A percentile compares a stretch with the other conserved stretches of the same genome.
Evolutionary conservation across 371 early-diverging fungal species (phyloP).

Genomic region (Mortierella sp.): DNA sequence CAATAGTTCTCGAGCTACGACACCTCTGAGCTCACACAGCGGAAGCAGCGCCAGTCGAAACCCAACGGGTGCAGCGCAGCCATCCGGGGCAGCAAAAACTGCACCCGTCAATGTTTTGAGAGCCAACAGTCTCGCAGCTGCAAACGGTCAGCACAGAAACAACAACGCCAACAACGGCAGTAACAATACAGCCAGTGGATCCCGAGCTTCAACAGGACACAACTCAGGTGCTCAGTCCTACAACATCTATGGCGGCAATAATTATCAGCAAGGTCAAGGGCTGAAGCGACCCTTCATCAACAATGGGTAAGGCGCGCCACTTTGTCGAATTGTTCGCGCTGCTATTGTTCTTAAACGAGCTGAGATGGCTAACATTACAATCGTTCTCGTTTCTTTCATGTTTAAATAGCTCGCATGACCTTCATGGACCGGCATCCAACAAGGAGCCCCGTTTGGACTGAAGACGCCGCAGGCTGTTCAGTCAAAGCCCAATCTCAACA

Average conservation of each 20-base stretch:
- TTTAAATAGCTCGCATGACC: slow-evolving; percentile 8
- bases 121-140: slow-evolving; percentile 38
- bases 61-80: background rate
- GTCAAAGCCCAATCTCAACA: background rate
- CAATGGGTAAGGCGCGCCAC: slow-evolving; percentile 12
- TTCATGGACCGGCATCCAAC: slow-evolving; percentile 7
- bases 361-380: background rate
- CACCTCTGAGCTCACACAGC: background rate
- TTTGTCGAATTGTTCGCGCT: background rate
- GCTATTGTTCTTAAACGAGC: background rate
- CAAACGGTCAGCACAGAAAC: background rate
- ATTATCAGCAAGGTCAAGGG: slow-evolving; percentile 18
- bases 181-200: background rate
- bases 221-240: background rate
- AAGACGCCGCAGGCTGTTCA: background rate
- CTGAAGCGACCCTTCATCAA: slow-evolving; percentile 31
- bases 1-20: background rate
- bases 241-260: slow-evolving; percentile 10
- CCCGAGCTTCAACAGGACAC: background rate
- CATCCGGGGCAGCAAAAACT: background rate
- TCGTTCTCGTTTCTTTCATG: background rate
- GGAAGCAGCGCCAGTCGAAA: background rate
- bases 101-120: slow-evolving; percentile 14
- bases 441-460: slow-evolving; percentile 34
- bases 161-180: background rate